These are phyloP conservation scores for Aspergillus unguis DNA, from an alignment of 2,329 filamentous ascomycete genomes.

Conservation along the genomic window DNA sequence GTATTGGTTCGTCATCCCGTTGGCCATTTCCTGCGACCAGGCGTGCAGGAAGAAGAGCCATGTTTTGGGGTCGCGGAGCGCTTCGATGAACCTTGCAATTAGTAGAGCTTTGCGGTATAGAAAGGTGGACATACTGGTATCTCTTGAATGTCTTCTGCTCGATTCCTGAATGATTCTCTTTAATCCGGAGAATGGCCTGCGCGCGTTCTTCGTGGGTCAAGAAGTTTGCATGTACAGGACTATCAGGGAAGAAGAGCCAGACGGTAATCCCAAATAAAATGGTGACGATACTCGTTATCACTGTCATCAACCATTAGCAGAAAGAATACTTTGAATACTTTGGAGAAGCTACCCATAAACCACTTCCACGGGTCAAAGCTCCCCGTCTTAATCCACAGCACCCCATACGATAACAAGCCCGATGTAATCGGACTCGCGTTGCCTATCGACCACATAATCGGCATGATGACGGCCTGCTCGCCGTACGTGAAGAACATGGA, in stretches of 20 bases:
- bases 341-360: constrained; percentile 35
- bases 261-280: constrained; percentile 26
- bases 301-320: background rate
- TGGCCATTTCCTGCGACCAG: constrained; percentile 35
- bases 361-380: constrained; percentile 40
- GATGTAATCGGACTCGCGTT: constrained; percentile 40
- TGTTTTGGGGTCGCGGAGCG: constrained; percentile 32
- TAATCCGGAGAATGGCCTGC: constrained; percentile 34
- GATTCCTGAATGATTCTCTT: constrained; percentile 37
- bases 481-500: constrained; percentile 40
- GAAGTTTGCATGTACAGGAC: constrained; percentile 31
- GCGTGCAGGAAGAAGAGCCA: constrained; percentile 37
- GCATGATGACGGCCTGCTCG: constrained; percentile 32
- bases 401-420: constrained; percentile 42
- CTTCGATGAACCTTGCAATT: constrained; percentile 26
- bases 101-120: background rate
- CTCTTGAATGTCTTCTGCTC: constrained; percentile 37
- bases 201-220: constrained; percentile 32
- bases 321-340: background rate
- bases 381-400: constrained; percentile 39
- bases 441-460: constrained; percentile 42
- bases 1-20: constrained; percentile 42
- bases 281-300: constrained; percentile 8
- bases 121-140: constrained; percentile 15
- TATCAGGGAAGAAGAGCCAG: constrained; percentile 34